Conservation (phyloP, 2,329 filamentous ascomycete species). For the Myriosclerotinia scirpicola region DNA sequence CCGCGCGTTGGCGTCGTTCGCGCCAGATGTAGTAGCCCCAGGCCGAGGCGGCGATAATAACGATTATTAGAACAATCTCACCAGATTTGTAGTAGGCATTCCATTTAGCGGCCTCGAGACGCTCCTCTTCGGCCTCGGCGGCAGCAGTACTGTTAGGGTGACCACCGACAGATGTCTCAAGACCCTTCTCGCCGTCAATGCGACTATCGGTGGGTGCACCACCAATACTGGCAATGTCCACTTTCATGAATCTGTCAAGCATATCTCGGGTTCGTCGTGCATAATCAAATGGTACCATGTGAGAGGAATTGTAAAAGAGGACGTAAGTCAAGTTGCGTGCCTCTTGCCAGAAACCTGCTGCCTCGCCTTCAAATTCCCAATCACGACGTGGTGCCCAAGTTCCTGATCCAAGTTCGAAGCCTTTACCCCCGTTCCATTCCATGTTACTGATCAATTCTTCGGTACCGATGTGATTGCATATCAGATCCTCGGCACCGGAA, state of each 20-base stretch:
- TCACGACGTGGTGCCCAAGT: conserved; percentile 89
- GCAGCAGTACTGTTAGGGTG: conserved; percentile 67
- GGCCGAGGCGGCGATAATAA: conserved; percentile 59
- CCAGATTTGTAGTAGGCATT: conserved; percentile 71
- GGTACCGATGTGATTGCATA: conserved; percentile 96
- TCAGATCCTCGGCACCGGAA: conserved; percentile 89
- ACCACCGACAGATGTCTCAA: conserved; percentile 64
- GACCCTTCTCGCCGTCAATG: conserved; percentile 69
- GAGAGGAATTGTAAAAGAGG: conserved; percentile 89
- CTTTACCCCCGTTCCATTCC: conserved; percentile 87
- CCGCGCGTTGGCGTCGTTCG: conserved; percentile 55
- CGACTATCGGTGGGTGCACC: conserved; percentile 65
- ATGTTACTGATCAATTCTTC: conserved; percentile 88
- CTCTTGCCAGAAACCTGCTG: conserved; percentile 89
- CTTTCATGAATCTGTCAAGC: conserved; percentile 93
- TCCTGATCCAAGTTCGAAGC: conserved; percentile 83
- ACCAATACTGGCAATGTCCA: conserved; percentile 87
- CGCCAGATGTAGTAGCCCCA: conserved; percentile 68
- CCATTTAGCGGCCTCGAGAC: conserved; percentile 66
- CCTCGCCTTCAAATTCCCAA: conserved; percentile 89
- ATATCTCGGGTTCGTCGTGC: conserved; percentile 87
- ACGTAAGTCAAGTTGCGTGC: conserved; percentile 95
- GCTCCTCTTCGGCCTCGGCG: conserved; percentile 60
- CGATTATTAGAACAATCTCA: conserved; percentile 66
- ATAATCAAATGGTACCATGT: conserved; percentile 98